Base-by-base conservation (phyloP, 2,329 filamentous ascomycete species). In the Chrysoporthe cubensis region DNA sequence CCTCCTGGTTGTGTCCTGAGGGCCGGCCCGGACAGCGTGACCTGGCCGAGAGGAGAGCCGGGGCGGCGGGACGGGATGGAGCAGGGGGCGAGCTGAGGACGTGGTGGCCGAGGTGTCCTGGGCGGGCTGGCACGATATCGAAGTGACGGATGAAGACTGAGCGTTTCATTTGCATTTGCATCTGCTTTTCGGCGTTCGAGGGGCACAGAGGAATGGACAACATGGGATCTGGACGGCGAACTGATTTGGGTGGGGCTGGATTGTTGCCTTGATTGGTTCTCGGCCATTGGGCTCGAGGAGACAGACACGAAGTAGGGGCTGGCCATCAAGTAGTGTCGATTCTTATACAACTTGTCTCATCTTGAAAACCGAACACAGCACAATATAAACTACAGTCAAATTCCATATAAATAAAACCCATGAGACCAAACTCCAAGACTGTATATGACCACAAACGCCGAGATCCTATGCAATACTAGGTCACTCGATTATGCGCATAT, bases 1-100 rank as follows among this genome's bases (percentile, higher is more conserved):
- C 71, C 84, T 98, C 50, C 95, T 92, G 79, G 90, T 89, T 73
- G 94, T 97, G 69, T 13, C 14, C 37, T 16, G 40, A 11, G 6
- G 2, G 18, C 26, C 26, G 26, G 26, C 26, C 26, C 2, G 26
- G 26, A 26, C 26, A 26, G 26, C 26, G 26, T 26, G 26, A 21
- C 21, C 21, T 21, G 26, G 26, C 26, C 26, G 34, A 1, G 26
- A 37, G 3, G 54, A 9, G 9, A 16, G 21, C n/a, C 18, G 40
- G 1, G n/a, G n/a, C 0, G 42, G n/a, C 3, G 42, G 14, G 2
- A 18, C 6, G 13, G 14, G 13, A 42, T 26, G 26, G 18, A 60
- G 9, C 37, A 60, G 3, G 2, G 4, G 42, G 14, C n/a, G 37
- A 6, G 8, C 40, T 13, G 54, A 13, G 16, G 32, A 21, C 54